Evolutionary conservation across 495 filamentous ascomycete species (phyloP).

Genomic region (Hyaloscypha bicolor): DNA sequence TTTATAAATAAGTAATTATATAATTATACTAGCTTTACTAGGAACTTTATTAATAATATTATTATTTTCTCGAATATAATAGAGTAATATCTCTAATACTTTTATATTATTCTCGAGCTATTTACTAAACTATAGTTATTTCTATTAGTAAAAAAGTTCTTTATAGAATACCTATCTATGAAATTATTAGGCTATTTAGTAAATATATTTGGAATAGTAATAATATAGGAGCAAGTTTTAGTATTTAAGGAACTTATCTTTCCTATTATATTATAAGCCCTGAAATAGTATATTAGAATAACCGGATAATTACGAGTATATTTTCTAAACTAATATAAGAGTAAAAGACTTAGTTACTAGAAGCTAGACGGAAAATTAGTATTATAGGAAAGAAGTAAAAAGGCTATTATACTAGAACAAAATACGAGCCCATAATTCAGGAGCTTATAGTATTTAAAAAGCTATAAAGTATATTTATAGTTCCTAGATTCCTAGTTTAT

Average conservation of each 20-base stretch:
- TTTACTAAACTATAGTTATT: no score
- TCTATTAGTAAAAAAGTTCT: not conserved
- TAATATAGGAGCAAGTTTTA: not conserved
- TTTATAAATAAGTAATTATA: not conserved
- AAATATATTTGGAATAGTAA: not conserved
- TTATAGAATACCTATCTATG: not conserved
- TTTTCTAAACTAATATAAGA: not conserved
- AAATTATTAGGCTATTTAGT: not conserved
- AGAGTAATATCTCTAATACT: not conserved
- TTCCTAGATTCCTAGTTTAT: no score
- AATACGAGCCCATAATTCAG: not conserved
- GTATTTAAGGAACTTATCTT: not conserved
- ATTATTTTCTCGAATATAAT: not conserved
- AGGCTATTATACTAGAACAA: no score
- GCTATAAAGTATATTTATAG: no score
- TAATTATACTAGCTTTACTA: not conserved
- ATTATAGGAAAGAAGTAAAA: not conserved
- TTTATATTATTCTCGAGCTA: not conserved
- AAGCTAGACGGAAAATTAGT: no score
- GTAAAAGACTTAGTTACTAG: not conserved
- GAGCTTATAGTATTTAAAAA: no score
- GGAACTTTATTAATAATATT: slow-evolving; percentile 5
- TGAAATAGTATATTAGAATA: slow-evolving; percentile 1
- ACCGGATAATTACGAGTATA: not conserved
- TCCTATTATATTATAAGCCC: not conserved